These are phyloP conservation scores for Alternaria alternata DNA, from an alignment of 2,329 filamentous ascomycete species.

Conservation along the genomic window DNA sequence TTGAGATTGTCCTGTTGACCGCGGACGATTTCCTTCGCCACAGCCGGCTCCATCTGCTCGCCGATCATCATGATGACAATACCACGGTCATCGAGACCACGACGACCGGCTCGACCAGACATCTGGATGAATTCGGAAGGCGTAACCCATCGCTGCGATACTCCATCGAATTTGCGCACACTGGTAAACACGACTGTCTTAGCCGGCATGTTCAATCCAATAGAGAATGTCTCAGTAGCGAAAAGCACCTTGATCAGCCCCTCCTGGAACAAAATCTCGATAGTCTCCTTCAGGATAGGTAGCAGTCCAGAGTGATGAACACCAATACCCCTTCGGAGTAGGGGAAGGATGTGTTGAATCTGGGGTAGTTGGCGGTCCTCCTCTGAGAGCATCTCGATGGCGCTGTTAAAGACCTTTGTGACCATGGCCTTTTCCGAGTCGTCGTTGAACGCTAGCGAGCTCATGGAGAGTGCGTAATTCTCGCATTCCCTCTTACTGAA, in stretches of 20 bases:
- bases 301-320: constrained; percentile 96
- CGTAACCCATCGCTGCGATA: constrained; percentile 80
- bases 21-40: constrained; percentile 94
- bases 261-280: constrained; percentile 98
- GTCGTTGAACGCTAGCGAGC: constrained; percentile 89
- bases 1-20: constrained; percentile 97
- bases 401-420: constrained; percentile 89
- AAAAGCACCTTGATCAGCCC: constrained; percentile 97
- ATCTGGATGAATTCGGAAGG: constrained; percentile 98
- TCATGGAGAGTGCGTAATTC: constrained; percentile 86
- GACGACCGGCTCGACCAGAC: constrained; percentile 94
- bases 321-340: constrained; percentile 90
- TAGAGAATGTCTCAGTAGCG: constrained; percentile 98
- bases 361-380: constrained; percentile 89
- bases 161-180: constrained; percentile 93
- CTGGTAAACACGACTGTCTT: constrained; percentile 99
- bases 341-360: constrained; percentile 86
- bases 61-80: constrained; percentile 99
- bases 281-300: constrained; percentile 96
- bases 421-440: constrained; percentile 96
- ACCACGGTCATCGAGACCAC: constrained; percentile 96
- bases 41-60: constrained; percentile 91
- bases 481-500: constrained; percentile 99
- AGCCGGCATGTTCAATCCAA: constrained; percentile 98
- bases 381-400: constrained; percentile 89